These are phyloP conservation scores for Alternaria brassicae DNA, from an alignment of 2,329 filamentous ascomycete genomes.

Conservation along the genomic window DNA sequence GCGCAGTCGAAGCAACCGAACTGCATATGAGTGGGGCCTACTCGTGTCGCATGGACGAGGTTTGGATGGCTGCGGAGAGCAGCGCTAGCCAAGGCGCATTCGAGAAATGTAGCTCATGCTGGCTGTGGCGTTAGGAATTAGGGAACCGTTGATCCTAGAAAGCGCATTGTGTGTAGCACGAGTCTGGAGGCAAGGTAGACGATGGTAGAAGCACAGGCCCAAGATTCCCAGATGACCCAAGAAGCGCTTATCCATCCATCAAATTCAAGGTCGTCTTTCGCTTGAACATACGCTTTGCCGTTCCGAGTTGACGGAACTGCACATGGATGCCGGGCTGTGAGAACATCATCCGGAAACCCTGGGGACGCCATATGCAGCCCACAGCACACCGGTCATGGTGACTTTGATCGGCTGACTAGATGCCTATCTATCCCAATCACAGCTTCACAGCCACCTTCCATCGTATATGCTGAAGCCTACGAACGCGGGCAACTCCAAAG, in stretches of 20 bases:
- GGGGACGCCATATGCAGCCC: neutral
- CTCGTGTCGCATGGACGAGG: neutral
- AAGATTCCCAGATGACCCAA: neutral
- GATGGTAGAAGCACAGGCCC: neutral
- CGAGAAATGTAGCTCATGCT: neutral
- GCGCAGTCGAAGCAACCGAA: neutral
- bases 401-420: neutral
- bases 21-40: constrained; percentile 1
- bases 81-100: neutral
- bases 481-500: neutral
- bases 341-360: neutral
- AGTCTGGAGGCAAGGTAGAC: neutral
- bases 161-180: neutral
- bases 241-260: neutral
- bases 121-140: neutral
- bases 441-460: neutral
- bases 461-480: neutral
- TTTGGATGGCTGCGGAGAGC: neutral
- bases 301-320: neutral
- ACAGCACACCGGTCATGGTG: neutral
- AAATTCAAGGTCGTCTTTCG: neutral
- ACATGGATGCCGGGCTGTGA: neutral
- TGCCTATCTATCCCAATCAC: neutral
- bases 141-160: neutral
- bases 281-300: neutral